Evolutionary conservation across 805 yeast genomes (phyloP).

Genomic region (Saccharomycopsis fibuligera): DNA sequence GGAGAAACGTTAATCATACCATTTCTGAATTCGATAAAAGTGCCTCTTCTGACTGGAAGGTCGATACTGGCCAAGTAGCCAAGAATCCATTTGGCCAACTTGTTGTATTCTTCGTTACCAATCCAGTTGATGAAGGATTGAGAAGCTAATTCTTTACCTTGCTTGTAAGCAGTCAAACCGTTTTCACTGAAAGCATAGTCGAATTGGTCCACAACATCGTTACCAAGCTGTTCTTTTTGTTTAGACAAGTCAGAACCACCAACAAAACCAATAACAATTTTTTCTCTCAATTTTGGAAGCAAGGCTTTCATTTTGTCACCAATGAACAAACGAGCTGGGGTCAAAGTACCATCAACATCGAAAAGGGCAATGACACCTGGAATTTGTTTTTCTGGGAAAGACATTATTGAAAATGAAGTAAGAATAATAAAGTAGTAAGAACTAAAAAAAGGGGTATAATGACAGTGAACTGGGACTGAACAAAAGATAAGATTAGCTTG

Average conservation of each 20-base stretch:
- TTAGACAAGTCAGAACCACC: constrained; percentile 95
- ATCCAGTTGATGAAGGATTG: constrained; percentile 94
- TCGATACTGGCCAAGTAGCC: constrained; percentile 81
- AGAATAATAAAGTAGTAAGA: no score
- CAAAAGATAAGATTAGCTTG: no score
- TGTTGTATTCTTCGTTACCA: constrained; percentile 91
- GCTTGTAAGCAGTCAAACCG: constrained; percentile 95
- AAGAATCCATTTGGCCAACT: constrained; percentile 78
- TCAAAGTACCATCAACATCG: constrained; percentile 97
- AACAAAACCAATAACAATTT: constrained; percentile 93
- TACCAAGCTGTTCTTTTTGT: constrained; percentile 94
- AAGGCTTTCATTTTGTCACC: constrained; percentile 73
- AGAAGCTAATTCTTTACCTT: constrained; percentile 80
- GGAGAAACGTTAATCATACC: constrained; percentile 99
- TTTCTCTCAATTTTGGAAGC: constrained; percentile 72
- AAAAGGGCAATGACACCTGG: constrained; percentile 87
- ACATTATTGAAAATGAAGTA: neutral
- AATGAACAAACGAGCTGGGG: constrained; percentile 85
- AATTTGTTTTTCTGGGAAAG: constrained; percentile 63
- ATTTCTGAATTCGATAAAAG: constrained; percentile 97
- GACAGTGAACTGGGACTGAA: neutral
- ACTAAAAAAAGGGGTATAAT: neutral
- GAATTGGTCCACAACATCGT: constrained; percentile 66
- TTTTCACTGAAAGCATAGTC: constrained; percentile 97
- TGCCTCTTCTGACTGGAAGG: constrained; percentile 96